phyloP scores from a whole-genome alignment of 2,329 filamentous ascomycete species.

The Zasmidium citrigriseum region DNA sequence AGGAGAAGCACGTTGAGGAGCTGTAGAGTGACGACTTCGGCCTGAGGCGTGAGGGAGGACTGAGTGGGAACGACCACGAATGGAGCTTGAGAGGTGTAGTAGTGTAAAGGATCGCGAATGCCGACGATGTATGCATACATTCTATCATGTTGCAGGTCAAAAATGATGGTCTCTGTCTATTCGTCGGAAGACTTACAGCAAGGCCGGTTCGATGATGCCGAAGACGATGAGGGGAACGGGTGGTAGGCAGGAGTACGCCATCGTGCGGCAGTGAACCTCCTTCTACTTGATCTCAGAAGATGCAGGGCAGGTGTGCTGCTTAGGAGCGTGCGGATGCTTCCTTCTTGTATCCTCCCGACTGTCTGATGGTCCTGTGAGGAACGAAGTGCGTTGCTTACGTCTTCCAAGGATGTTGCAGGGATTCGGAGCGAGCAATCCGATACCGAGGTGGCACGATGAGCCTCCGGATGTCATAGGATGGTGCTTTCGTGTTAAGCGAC shows the following conservation, averaged over 20 bases:
- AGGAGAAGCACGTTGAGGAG: slow-evolving; percentile 20
- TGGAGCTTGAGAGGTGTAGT: slow-evolving; percentile 18
- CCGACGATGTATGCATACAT: slow-evolving; percentile 16
- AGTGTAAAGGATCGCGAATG: slow-evolving; percentile 11
- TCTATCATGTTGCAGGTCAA: neutral
- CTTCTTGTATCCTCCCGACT: too few relatives aligned
- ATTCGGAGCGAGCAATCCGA: too few relatives aligned
- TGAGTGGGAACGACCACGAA: too few relatives aligned
- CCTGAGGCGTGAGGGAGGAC: slow-evolving; percentile 13
- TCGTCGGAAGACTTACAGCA: slow-evolving; percentile 9
- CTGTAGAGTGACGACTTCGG: slow-evolving; percentile 14
- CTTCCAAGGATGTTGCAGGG: too few relatives aligned
- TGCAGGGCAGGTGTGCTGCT: too few relatives aligned
- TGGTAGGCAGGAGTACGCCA: slow-evolving; percentile 15
- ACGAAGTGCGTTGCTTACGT: too few relatives aligned
- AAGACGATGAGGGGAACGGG: slow-evolving; percentile 17
- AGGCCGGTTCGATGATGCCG: slow-evolving; percentile 20
- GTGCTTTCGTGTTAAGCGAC: too few relatives aligned
- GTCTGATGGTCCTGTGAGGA: too few relatives aligned
- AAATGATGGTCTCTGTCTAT: neutral
- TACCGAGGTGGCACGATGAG: too few relatives aligned
- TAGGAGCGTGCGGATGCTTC: too few relatives aligned
- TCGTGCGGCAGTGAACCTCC: neutral
- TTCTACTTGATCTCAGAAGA: neutral
- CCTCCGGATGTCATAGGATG: too few relatives aligned